Evolutionary conservation across 768 basidiomycete species (phyloP), one percentile per base, ranked within the genome.

Genomic region (Suillus americanus): DNA sequence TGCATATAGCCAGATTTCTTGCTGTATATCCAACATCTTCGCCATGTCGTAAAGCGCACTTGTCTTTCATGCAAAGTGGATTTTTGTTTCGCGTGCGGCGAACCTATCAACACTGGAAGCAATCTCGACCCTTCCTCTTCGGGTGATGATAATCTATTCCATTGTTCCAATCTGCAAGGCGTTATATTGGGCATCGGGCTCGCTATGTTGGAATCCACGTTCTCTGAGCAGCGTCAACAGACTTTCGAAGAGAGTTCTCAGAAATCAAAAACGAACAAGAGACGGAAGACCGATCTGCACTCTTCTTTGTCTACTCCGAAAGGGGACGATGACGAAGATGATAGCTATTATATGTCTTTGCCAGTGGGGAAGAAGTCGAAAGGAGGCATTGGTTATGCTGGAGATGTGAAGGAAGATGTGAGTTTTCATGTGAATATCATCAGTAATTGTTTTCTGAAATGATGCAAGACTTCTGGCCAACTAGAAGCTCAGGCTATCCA

Each of bases 141-240:
- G 10, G 76, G 79, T 35, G 84, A 86, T 53, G 84, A 86, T 62
- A 82, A 83, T 14, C 77, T 97, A 64, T 93, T 96, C 72, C 95
- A 97, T 77, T 97, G 95, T 75, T 84, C 92, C 7, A 91, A 93
- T 71, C 74, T 97, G 41, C 91, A 97, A 78, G 96, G 95, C 45
- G 86, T 93, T 16, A 88, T 97, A 67, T 80, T 98, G 6, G 96
- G 95, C n/a, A 83, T 97, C 45, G 95, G 96, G 10, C 83, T 97
- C 51, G 86, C 86, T 41, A 94, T 94, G 87, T 83, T 97, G 50
- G 94, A 97, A 75, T 82, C 86, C 62, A 76, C 83, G 41, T 96
- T 89, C 72, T 74, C 81, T 41, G 86, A 89, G 46, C 86, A 88
- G 65, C 74, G 75, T 14, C 79, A 78, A 54, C 79, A 80, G 46